Conservation (phyloP, 1,139 yeast genomes). For the Suhomyces bribrorum region DNA sequence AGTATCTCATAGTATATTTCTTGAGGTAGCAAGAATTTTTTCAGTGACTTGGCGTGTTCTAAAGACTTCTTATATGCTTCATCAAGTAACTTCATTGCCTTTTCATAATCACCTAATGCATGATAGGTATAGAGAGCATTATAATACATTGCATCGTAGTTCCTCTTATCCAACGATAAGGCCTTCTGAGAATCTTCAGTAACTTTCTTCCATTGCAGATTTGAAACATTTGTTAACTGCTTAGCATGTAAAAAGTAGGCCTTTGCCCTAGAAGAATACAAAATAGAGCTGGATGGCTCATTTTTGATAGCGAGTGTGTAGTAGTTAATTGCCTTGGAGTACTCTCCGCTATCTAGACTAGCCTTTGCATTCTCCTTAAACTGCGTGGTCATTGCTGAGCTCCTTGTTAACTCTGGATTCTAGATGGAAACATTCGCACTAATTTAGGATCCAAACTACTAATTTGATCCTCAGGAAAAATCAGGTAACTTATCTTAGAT, state of each 20-base stretch:
- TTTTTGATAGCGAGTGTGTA: constrained; percentile 21
- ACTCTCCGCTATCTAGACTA: constrained; percentile 16
- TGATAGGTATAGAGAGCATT: constrained; percentile 28
- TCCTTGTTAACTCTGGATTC: too few relatives aligned
- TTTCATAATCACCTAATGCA: constrained; percentile 23
- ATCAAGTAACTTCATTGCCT: constrained; percentile 28
- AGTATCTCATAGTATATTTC: constrained; percentile 24
- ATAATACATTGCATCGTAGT: constrained; percentile 27
- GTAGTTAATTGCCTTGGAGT: constrained; percentile 21
- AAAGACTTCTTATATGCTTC: constrained; percentile 32
- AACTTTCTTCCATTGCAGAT: constrained; percentile 19
- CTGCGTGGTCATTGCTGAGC: too few relatives aligned
- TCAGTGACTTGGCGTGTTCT: constrained; percentile 23
- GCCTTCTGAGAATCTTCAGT: constrained; percentile 32
- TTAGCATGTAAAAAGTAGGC: constrained; percentile 18
- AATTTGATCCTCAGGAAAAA: too few relatives aligned
- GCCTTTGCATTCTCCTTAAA: constrained; percentile 4
- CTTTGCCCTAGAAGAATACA: constrained; percentile 21
- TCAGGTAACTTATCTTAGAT: too few relatives aligned
- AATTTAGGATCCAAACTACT: too few relatives aligned
- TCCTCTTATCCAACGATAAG: constrained; percentile 23
- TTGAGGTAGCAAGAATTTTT: constrained; percentile 21
- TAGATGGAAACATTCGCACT: too few relatives aligned
- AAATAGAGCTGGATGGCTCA: constrained; percentile 13
- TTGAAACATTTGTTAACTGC: constrained; percentile 11